Percentiles rank a stretch among this genome's conserved stretches.
Evolutionary conservation across 106 monocot genomes (phyloP).

Genomic region (Acorus calamus): DNA sequence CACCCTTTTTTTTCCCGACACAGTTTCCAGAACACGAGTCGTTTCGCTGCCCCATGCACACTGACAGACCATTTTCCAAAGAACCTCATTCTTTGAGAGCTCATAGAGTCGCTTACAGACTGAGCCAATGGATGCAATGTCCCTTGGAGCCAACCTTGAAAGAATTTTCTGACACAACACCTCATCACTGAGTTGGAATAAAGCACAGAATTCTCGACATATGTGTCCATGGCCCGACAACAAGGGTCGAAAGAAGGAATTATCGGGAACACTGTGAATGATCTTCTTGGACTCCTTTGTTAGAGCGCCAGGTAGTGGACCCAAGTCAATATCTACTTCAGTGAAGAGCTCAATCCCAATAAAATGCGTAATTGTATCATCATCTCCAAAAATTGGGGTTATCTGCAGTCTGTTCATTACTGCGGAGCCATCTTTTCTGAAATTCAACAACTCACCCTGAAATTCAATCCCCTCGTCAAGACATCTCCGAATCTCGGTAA

Average conservation of each 20-base stretch:
- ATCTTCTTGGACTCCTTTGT: slow-evolving; percentile 27
- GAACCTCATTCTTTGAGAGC: slow-evolving; percentile 61
- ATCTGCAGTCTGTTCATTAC: slow-evolving; percentile 59
- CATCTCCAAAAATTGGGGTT: slow-evolving; percentile 76
- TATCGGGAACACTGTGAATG: slow-evolving; percentile 7
- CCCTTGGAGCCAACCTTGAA: slow-evolving; percentile 68
- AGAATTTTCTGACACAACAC: slow-evolving; percentile 78
- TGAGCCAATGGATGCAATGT: slow-evolving; percentile 73
- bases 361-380: slow-evolving; percentile 73
- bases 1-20: slow-evolving; percentile 46
- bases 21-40: slow-evolving; percentile 60
- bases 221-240: slow-evolving; percentile 17
- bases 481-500: slow-evolving; percentile 68
- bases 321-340: slow-evolving; percentile 73
- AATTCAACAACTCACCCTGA: slow-evolving; percentile 81
- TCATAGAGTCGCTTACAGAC: slow-evolving; percentile 57
- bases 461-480: slow-evolving; percentile 68
- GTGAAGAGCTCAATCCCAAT: slow-evolving; percentile 79
- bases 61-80: slow-evolving; percentile 94
- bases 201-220: slow-evolving; percentile 54
- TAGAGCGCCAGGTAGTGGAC: slow-evolving; percentile 41
- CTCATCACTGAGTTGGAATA: slow-evolving; percentile 78
- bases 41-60: slow-evolving; percentile 85
- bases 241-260: slow-evolving; percentile 26
- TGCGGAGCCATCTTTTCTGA: slow-evolving; percentile 88